phyloP scores from a whole-genome alignment of 805 yeast genomes.

The Myxozyma neglecta region DNA sequence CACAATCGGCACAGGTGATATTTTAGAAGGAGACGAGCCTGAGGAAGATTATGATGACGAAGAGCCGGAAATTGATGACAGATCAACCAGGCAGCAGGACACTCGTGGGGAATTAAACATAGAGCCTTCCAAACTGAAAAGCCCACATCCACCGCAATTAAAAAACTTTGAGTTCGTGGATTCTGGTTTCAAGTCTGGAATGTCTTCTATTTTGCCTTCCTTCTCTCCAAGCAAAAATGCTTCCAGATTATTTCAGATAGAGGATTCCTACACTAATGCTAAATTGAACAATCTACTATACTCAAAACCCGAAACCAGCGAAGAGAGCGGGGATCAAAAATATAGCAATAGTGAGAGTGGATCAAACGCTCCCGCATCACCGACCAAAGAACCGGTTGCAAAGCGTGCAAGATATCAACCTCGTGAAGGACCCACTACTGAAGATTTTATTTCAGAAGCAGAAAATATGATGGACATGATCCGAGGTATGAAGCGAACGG shows the following conservation, averaged over 20 bases:
- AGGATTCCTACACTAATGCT: conserved; percentile 37
- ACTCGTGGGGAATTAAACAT: conserved; percentile 10
- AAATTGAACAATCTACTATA: conserved; percentile 34
- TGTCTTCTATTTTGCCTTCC: background rate
- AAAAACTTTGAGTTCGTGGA: conserved; percentile 17
- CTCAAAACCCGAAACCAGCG: background rate
- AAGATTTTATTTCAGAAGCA: conserved; percentile 37
- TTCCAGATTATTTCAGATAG: conserved; percentile 34
- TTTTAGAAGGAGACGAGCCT: background rate
- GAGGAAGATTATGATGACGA: conserved; percentile 2
- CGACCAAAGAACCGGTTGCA: conserved; percentile 24
- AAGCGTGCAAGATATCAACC: conserved; percentile 16
- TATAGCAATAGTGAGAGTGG: background rate
- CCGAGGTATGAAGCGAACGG: conserved; percentile 19
- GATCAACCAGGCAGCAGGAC: conserved; percentile 4
- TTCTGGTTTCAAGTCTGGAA: background rate
- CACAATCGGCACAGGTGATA: background rate
- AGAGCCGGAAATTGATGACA: conserved; percentile 9
- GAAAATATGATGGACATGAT: conserved; percentile 35
- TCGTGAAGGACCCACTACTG: conserved; percentile 18
- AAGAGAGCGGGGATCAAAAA: background rate
- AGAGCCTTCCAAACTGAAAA: conserved; percentile 9
- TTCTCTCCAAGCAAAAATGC: conserved; percentile 21
- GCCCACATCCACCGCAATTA: conserved; percentile 30
- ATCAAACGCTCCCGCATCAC: conserved; percentile 13